Percentiles rank a stretch among this genome's conserved stretches.
Evolutionary conservation across 1,139 yeast species (phyloP).

Genomic region (Yamadazyma pseudoaaseri): DNA sequence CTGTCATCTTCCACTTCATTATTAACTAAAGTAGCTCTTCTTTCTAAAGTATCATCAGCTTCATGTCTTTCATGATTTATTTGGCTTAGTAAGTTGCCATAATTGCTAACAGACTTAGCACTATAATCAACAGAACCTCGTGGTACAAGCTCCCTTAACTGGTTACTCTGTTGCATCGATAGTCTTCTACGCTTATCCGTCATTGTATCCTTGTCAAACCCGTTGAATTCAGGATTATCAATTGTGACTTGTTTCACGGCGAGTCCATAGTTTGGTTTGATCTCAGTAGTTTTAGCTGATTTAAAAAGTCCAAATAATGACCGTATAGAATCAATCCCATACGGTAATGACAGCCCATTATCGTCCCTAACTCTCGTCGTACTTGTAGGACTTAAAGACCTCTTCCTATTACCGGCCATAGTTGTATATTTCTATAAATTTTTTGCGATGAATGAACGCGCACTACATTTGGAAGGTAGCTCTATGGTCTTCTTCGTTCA

Average conservation of each 20-base stretch:
- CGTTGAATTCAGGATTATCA: constrained; percentile 1
- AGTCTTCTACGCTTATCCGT: constrained; percentile 32
- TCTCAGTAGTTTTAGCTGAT: background rate
- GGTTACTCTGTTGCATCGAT: constrained; percentile 24
- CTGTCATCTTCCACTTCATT: constrained; percentile 5
- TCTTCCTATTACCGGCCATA: constrained; percentile 9
- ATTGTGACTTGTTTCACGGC: background rate
- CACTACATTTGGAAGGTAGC: constrained; percentile 13
- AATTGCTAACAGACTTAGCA: constrained; percentile 17
- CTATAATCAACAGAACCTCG: constrained; percentile 14
- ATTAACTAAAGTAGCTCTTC: constrained; percentile 21
- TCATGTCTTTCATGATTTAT: constrained; percentile 26
- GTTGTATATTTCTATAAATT: background rate
- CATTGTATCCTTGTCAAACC: constrained; percentile 16
- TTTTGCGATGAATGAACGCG: background rate
- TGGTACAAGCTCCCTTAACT: constrained; percentile 22
- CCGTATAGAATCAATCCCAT: constrained; percentile 5
- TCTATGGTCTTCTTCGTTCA: constrained; percentile 19
- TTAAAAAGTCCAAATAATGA: constrained; percentile 8
- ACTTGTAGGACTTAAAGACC: constrained; percentile 18
- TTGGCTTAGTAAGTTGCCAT: constrained; percentile 25
- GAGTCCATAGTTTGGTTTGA: constrained; percentile 1
- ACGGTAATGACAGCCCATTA: background rate
- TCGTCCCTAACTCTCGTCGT: background rate
- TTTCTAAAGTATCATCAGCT: constrained; percentile 27